Evolutionary conservation across 2,329 filamentous ascomycete genomes (phyloP).

Genomic region (Fusarium longipes): DNA sequence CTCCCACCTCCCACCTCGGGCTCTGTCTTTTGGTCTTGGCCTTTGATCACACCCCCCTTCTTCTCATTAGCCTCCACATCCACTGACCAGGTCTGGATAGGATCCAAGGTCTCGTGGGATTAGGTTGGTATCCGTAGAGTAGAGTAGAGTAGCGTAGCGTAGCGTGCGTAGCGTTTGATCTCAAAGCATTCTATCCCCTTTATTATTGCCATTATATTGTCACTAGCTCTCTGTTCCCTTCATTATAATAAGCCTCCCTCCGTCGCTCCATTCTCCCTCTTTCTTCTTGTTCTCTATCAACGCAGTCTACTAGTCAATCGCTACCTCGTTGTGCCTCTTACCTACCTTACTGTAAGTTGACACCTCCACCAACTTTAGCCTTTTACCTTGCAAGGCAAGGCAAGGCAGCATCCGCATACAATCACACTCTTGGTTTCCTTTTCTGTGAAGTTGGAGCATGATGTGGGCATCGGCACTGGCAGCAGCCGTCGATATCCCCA

Average conservation of each 20-base stretch:
- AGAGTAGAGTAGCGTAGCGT: slow-evolving; percentile 1
- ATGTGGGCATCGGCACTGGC: background rate
- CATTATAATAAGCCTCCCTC: slow-evolving; percentile 43
- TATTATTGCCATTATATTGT: slow-evolving; percentile 27
- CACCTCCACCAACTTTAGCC: background rate
- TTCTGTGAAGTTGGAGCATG: background rate
- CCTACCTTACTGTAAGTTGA: slow-evolving; percentile 42
- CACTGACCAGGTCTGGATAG: slow-evolving; percentile 4
- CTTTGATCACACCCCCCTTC: background rate
- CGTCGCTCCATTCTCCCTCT: slow-evolving; percentile 13
- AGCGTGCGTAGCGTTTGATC: slow-evolving; percentile 23
- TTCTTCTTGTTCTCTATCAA: slow-evolving; percentile 36
- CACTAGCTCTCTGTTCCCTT: slow-evolving; percentile 31
- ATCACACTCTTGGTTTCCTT: background rate
- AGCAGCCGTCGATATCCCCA: background rate
- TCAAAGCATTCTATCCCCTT: slow-evolving; percentile 27
- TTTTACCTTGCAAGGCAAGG: slow-evolving; percentile 9
- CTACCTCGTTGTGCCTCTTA: slow-evolving; percentile 37
- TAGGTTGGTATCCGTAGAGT: slow-evolving; percentile 22
- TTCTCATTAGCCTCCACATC: background rate
- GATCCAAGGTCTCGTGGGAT: slow-evolving; percentile 28
- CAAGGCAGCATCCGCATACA: slow-evolving; percentile 3
- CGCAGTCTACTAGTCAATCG: slow-evolving; percentile 38
- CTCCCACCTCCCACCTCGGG: slow-evolving; percentile 6
- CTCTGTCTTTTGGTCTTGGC: too few species aligned